Base-by-base conservation (phyloP, 2,329 filamentous ascomycete genomes). In the Raffaelea ambrosiae region DNA sequence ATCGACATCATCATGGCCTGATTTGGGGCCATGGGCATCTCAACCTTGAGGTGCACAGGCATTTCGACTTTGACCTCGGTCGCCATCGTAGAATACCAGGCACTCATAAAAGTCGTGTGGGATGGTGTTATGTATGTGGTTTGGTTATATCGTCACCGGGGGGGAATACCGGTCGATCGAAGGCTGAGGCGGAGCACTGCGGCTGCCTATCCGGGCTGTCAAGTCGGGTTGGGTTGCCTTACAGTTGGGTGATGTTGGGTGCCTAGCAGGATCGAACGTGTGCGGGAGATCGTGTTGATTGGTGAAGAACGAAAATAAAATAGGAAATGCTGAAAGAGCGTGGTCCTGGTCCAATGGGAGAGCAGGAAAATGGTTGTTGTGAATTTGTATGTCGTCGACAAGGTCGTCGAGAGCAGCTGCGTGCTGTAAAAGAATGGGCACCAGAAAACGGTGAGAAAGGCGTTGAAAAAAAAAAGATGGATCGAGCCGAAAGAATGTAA, bases 401-500 rank as follows among this genome's bases (percentile, higher is more conserved):
- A 36, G 5, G 29, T 21, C 13, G 45, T 45, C 51, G 47, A 43
- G 42, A 44, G 20, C 33, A 29, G 31, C 36, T 39, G 43, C 33
- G 23, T 48, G 41, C 44, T 46, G 40, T 42, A 43, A 43, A 29
- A 22, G 41, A 35, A 33, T 18, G 10, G 41, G 14, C n/a, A 16
- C 18, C 29, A 35, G 13, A 13, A 29, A 31, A 16, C 11, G 31
- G 18, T 44, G 48, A 51, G 51, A 29, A 29, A n/a, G n/a, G n/a
- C n/a, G 50, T 64, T 48, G 55, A 65, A 68, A 11, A 29, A 65
- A 52, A 46, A 53, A 52, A 51, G 50, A 52, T 53, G 53, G 47
- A 54, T 51, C 42, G 55, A 59, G 58, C 54, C 55, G 53, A 65
- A 66, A 60, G 64, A 66, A 63, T 65, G 69, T 61, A 68, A 70